phyloP scores from a whole-genome alignment of 2,329 filamentous ascomycete genomes.

The Diaporthe ilicicola region DNA sequence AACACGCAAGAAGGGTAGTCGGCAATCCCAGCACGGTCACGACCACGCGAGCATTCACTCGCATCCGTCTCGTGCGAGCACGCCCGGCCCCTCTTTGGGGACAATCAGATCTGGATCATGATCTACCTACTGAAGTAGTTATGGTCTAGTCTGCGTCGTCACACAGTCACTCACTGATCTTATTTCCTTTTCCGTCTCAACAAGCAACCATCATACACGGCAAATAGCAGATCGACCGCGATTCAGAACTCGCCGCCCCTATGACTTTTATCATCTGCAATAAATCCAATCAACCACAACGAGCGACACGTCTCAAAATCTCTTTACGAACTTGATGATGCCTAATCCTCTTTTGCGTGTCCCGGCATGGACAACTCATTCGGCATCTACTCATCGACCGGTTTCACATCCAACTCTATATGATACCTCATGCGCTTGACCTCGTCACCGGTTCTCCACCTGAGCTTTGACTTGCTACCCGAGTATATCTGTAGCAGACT shows the following conservation, averaged over 20 bases:
- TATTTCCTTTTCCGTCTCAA: conserved; percentile 22
- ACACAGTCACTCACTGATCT: conserved; percentile 25
- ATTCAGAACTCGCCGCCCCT: neutral
- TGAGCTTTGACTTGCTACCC: neutral
- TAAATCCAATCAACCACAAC: neutral
- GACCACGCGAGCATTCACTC: conserved; percentile 34
- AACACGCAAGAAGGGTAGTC: conserved; percentile 56
- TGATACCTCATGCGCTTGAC: neutral
- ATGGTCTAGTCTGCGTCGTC: neutral
- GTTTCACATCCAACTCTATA: neutral
- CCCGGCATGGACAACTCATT: conserved; percentile 9
- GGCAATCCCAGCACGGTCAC: conserved; percentile 47
- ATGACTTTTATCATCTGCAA: conserved; percentile 7
- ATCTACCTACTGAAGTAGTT: conserved; percentile 10
- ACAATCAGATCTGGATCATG: conserved; percentile 39
- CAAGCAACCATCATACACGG: conserved; percentile 19
- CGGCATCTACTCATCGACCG: neutral
- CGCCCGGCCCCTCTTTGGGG: conserved; percentile 32
- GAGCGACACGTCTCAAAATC: neutral
- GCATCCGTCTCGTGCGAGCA: conserved; percentile 31
- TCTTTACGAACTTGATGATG: conserved; percentile 30
- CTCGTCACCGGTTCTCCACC: neutral
- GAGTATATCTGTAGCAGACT: conserved; percentile 1
- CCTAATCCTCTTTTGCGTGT: conserved; percentile 4
- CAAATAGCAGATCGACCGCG: conserved; percentile 2